Percentiles rank a stretch among this genome's conserved stretches.
phyloP scores from a whole-genome alignment of 2,329 filamentous ascomycete genomes.

The Colletotrichum liaoningense region DNA sequence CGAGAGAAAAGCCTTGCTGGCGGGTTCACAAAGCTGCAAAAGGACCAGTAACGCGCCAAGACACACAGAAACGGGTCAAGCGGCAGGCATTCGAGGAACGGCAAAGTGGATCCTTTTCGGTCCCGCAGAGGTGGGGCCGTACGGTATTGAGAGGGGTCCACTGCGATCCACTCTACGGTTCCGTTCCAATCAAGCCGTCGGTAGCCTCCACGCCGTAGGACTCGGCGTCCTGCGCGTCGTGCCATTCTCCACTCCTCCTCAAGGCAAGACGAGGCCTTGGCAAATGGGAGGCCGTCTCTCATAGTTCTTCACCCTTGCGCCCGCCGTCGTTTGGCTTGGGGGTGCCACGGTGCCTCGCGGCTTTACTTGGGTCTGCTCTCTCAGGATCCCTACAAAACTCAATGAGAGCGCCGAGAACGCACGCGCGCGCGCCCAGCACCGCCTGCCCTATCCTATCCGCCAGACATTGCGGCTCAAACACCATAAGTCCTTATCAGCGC shows the following conservation, averaged over 20 bases:
- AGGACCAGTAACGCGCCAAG: not conserved
- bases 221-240: not conserved
- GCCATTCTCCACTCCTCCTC: not conserved
- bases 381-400: not conserved
- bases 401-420: not conserved
- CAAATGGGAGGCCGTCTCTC: not conserved
- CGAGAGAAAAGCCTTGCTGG: not conserved
- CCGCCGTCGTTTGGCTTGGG: not conserved
- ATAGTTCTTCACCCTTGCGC: not conserved
- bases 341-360: not conserved
- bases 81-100: not conserved
- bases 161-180: not conserved
- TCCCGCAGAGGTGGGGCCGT: not conserved
- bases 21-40: not conserved
- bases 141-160: not conserved
- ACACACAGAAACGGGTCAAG: not conserved
- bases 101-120: not conserved
- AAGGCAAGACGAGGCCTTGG: not conserved
- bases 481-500: not conserved
- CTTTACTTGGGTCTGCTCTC: not conserved
- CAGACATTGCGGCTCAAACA: conserved; percentile 23
- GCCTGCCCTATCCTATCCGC: not conserved
- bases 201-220: not conserved
- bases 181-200: conserved; percentile 13
- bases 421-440: not conserved